Evolutionary conservation across 192 early-diverging fungal species (phyloP).

Genomic region (Backusella luteola): DNA sequence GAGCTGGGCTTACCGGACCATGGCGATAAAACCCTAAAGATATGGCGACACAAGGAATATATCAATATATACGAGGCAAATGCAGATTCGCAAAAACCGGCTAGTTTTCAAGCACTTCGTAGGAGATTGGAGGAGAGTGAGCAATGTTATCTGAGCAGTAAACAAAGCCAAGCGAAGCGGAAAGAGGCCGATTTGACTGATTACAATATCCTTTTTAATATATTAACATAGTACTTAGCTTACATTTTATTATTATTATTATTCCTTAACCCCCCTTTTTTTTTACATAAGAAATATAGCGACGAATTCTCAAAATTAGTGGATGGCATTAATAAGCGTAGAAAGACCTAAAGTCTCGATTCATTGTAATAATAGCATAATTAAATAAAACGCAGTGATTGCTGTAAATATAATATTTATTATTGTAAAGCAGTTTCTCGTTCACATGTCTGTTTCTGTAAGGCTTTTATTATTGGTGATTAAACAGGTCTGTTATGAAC

Average conservation of each 20-base stretch:
- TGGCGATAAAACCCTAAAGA: conserved; percentile 38
- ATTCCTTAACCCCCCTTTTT: conserved; percentile 14
- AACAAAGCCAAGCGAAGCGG: neutral
- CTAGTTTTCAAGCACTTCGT: neutral
- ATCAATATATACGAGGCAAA: conserved; percentile 46
- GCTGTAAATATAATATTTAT: neutral
- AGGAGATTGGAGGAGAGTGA: conserved; percentile 7
- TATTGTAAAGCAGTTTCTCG: neutral
- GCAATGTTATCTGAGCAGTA: neutral
- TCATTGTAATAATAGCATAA: neutral
- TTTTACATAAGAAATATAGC: conserved; percentile 22
- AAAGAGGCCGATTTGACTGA: neutral
- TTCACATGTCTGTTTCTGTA: neutral
- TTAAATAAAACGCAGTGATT: neutral
- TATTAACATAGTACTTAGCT: too few species aligned
- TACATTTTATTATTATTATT: neutral
- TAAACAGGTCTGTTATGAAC: neutral
- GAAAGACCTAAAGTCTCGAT: too few species aligned
- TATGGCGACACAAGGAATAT: conserved; percentile 46
- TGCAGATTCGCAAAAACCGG: conserved; percentile 37
- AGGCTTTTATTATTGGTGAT: neutral
- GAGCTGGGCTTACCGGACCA: conserved; percentile 41
- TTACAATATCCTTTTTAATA: neutral
- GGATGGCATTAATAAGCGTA: neutral
- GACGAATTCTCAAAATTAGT: conserved; percentile 12